Base-by-base conservation (phyloP, 23 red algal genomes). In the Gracilariopsis chorda region DNA sequence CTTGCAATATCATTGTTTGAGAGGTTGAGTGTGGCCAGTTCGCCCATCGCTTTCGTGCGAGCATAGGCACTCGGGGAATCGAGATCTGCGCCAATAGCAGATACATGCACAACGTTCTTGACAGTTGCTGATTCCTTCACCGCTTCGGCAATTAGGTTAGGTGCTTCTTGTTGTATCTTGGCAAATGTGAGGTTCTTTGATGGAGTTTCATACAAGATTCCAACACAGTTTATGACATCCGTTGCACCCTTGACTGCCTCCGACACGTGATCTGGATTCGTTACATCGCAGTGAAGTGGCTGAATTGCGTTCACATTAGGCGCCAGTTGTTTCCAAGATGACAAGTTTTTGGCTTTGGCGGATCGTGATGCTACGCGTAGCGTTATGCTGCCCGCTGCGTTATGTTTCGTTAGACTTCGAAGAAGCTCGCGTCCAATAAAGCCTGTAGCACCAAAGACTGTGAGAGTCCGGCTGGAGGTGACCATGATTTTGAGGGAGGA, bases 121-220 rank as follows among this genome's bases (percentile, higher is more conserved):
- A 90, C 44, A 7, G 64, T 78, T 8, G 57, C 16, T 21, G 57
- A 58, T 16, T 53, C 36, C 32, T 40, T 35, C 44, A 91, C 40
- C 47, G 92, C 83, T 7, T 83, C 32, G 3, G 95, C 89, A 7
- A 97, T 93, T 28, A 74, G 59, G 17, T 41, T 77, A 0, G 88
- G 85, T 55, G 65, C 92, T 43, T 90, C 33, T n/a, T 69, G 39
- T 53, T 97, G 95, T 46, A 97, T 82, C 28, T 45, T 25, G 30
- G 87, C 25, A 77, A 97, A 97, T 34, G 95, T 93, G 49, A 44
- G 56, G 35, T 74, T 61, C 30, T 46, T 84, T 56, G 69, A 19
- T 0, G 67, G 91, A 6, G 95, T 89, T 83, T 93, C 91, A 75
- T 97, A 90, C n/a, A 97, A 83, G 40, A 97, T 93, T 4, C 95